A percentile compares a stretch with the other conserved stretches of the same genome.
phyloP scores from a whole-genome alignment of 2,329 filamentous ascomycete species.

The Aspergillus fructus region DNA sequence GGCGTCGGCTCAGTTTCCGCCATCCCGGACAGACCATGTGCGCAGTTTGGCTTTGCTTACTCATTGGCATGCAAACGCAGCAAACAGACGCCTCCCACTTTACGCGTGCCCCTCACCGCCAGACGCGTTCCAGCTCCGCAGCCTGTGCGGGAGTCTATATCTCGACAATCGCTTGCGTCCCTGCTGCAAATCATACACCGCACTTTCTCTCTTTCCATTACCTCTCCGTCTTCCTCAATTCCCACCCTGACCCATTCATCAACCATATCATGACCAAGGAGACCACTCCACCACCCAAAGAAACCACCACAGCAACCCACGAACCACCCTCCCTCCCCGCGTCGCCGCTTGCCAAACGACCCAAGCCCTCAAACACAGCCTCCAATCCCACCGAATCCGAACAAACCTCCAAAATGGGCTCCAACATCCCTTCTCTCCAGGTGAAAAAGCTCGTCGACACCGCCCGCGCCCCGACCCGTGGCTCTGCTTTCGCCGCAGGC shows the following conservation, averaged over 20 bases:
- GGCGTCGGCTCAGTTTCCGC: neutral
- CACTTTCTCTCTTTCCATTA: conserved; percentile 9
- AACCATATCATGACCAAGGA: conserved; percentile 43
- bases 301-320: conserved; percentile 31
- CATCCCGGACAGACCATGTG: neutral
- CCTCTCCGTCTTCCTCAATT: conserved; percentile 1
- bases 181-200: conserved; percentile 17
- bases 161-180: neutral
- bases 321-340: conserved; percentile 61
- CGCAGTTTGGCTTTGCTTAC: neutral
- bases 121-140: conserved; percentile 16
- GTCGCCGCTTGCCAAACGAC: conserved; percentile 77
- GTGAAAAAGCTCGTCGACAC: conserved; percentile 84
- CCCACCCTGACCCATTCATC: neutral
- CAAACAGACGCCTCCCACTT: conserved; percentile 18
- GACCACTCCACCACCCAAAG: conserved; percentile 37
- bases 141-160: neutral
- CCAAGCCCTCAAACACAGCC: conserved; percentile 58
- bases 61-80: neutral
- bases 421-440: conserved; percentile 57
- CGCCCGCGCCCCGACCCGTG: conserved; percentile 81
- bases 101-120: conserved; percentile 25
- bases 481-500: conserved; percentile 84
- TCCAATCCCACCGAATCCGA: conserved; percentile 58
- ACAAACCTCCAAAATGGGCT: conserved; percentile 32